Conservation (phyloP, 2,329 filamentous ascomycete genomes). For the Septoria linicola region DNA sequence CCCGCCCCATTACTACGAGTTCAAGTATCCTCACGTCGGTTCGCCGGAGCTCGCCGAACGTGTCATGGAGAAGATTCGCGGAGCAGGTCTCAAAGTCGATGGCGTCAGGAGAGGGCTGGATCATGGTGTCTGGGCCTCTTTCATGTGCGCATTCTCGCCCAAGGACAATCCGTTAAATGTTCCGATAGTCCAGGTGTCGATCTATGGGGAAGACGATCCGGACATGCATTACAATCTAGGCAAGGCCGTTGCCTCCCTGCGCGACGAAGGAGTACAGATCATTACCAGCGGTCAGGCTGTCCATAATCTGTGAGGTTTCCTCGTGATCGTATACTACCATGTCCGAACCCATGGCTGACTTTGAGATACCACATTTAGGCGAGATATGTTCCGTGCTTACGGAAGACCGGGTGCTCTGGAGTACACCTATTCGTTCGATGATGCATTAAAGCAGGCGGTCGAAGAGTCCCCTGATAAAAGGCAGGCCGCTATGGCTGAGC, state of each 20-base stretch:
- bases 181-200: conserved; percentile 70
- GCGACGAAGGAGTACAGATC: conserved; percentile 66
- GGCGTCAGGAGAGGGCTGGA: conserved; percentile 66
- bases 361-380: background rate
- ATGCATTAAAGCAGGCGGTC: conserved; percentile 37
- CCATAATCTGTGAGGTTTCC: conserved; percentile 35
- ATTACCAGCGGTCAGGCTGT: conserved; percentile 72
- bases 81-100: conserved; percentile 60
- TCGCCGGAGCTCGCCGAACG: conserved; percentile 59
- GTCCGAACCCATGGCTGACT: too few species aligned
- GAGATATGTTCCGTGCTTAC: conserved; percentile 34
- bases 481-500: conserved; percentile 37
- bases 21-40: conserved; percentile 64
- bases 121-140: conserved; percentile 72
- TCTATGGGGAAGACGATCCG: conserved; percentile 65
- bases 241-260: conserved; percentile 62
- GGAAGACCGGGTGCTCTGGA: conserved; percentile 31
- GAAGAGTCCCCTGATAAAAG: conserved; percentile 34
- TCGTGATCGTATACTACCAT: too few species aligned
- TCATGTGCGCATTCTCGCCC: conserved; percentile 56
- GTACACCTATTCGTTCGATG: conserved; percentile 40
- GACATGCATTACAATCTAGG: conserved; percentile 67
- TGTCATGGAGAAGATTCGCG: conserved; percentile 56
- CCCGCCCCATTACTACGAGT: conserved; percentile 66
- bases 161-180: conserved; percentile 41